Conservation (phyloP, 805 yeast genomes). For the Hanseniaspora clermontiae region DNA sequence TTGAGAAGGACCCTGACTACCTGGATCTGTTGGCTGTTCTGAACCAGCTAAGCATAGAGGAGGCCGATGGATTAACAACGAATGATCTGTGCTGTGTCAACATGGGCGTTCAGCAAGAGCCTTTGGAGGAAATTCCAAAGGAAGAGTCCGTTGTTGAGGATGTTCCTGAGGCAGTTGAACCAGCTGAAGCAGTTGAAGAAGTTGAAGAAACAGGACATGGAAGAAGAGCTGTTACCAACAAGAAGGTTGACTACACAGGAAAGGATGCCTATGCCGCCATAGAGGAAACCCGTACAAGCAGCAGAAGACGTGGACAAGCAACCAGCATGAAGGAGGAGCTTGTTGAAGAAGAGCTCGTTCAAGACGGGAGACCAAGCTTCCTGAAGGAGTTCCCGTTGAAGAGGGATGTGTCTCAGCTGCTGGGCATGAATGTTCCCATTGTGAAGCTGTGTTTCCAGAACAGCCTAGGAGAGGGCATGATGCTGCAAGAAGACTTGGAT, state of each 20-base stretch:
- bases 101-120: slow-evolving; percentile 15
- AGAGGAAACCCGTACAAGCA: neutral
- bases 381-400: slow-evolving; percentile 12
- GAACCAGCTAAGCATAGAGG: neutral
- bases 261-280: slow-evolving; percentile 3
- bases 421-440: neutral
- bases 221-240: slow-evolving; percentile 7
- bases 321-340: neutral
- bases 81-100: slow-evolving; percentile 19
- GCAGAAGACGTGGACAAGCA: neutral
- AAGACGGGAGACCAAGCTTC: slow-evolving; percentile 6
- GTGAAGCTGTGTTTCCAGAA: slow-evolving; percentile 1
- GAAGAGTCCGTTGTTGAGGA: slow-evolving; percentile 13
- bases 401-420: neutral
- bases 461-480: neutral
- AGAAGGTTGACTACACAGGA: slow-evolving; percentile 8
- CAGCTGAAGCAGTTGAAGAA: neutral
- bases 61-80: slow-evolving; percentile 10
- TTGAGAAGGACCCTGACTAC: slow-evolving; percentile 12
- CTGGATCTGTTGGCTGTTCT: slow-evolving; percentile 11
- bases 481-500: slow-evolving; percentile 4
- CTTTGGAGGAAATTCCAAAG: slow-evolving; percentile 18
- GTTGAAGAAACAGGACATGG: neutral
- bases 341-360: neutral
- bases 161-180: neutral